Evolutionary conservation across 2,329 filamentous ascomycete genomes (phyloP), one percentile per base, ranked within the genome.

Genomic region (Xylaria sp.): DNA sequence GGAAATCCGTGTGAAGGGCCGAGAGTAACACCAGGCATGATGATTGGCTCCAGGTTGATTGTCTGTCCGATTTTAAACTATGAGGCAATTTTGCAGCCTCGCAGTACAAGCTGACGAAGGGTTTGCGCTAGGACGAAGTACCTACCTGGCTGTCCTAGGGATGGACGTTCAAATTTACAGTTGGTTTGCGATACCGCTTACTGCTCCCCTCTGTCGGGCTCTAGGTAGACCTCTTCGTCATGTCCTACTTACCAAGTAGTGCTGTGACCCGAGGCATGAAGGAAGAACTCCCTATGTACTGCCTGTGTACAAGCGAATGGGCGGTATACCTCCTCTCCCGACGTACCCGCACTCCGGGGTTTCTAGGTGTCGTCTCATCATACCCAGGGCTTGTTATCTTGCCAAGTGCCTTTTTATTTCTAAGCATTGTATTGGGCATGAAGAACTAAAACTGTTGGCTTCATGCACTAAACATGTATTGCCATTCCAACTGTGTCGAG

Each of bases 51-150:
- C 47, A 54, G 39, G 46, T 42, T 54, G 20, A 54, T 56, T 46
- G 51, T 61, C 44, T 52, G 46, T 45, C 52, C 54, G 47, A 22
- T 55, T 52, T 43, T 60, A 50, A n/a, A 38, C 57, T 46, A 54
- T 63, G 58, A 58, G 60, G 62, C 52, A 55, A 64, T 62, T 61
- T 60, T 60, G 50, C 44, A 63, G 62, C 60, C 62, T 64, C 55
- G 57, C 60, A 57, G 49, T 41, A 39, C 17, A 34, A 39, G 24
- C 45, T 19, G 16, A 39, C 21, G 16, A n/a, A n/a, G n/a, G n/a
- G n/a, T n/a, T n/a, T n/a, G n/a, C n/a, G n/a, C n/a, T n/a, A n/a
- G n/a, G n/a, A n/a, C n/a, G n/a, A n/a, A n/a, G n/a, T n/a, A n/a
- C n/a, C n/a, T 57, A 45, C 43, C 34, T 20, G 44, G 8, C 26